Evolutionary conservation across 2,329 filamentous ascomycete genomes (phyloP), one percentile per base, ranked within the genome.

Genomic region (Scopulariopsis brevicaulis): DNA sequence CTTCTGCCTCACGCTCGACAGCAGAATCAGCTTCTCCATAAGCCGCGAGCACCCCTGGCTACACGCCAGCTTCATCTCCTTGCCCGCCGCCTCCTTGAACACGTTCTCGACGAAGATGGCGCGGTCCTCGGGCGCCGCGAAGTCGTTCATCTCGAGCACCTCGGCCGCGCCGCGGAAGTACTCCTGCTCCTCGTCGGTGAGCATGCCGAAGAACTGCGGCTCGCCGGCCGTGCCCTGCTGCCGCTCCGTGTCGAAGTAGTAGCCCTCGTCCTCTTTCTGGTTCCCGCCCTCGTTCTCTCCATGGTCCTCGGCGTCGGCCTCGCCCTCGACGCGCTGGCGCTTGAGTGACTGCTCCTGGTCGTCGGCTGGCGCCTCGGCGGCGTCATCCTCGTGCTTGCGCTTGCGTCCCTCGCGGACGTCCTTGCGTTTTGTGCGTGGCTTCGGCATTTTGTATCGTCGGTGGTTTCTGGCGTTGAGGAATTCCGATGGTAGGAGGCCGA

Each of bases 41-140:
- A 99, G 74, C 18, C 94, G 81, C 56, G 94, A 99, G 73, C 92
- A 96, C 3, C 90, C 94, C 73, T 99, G 94, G 70, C 91, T 96
- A 73, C 90, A 94, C 25, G 92, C 92, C 62, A 99, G 83, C 77
- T 97, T 99, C 67, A 99, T 77, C 71, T 97, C 94, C 73, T 97
- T 97, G 61, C 90, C 91, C 60, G 85, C 79, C 0, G 92, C 91
- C 72, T 97, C 93, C 63, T 82, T 80, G 72, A 89, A 96, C 56
- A 97, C 88, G 70, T 87, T 95, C 61, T 86, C 83, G 53, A 97
- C 72, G 66, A 90, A 91, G 54, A 87, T 66, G 57, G 77, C 75
- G 59, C 85, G 81, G 64, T 91, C 87, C 64, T 96, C 90, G 56
- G 83, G 70, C 46, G 85, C 84, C 48, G 82, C 83, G 69, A 97